phyloP scores from a whole-genome alignment of 495 filamentous ascomycete genomes.

The Talaromyces borbonicus region DNA sequence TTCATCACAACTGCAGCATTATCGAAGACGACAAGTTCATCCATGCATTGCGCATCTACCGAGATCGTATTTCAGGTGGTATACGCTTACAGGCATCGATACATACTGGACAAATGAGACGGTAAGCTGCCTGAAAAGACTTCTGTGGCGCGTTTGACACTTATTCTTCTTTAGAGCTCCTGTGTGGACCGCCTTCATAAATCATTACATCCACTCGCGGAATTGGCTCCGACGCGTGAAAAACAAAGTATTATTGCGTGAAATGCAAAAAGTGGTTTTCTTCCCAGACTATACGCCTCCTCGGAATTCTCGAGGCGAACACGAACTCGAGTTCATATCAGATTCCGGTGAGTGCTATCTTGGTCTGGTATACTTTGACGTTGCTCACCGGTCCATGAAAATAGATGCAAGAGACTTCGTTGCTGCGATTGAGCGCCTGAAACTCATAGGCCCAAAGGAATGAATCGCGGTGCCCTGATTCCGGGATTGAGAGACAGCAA shows the following conservation, averaged over 20 bases:
- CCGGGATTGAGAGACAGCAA: too few relatives aligned
- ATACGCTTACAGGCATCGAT: conserved; percentile 47
- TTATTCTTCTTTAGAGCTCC: conserved; percentile 30
- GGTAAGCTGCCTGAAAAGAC: conserved; percentile 16
- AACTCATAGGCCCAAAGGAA: neutral
- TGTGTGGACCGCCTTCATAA: conserved; percentile 72
- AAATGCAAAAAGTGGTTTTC: conserved; percentile 53
- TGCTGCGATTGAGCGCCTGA: conserved; percentile 16
- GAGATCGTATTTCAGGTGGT: conserved; percentile 53
- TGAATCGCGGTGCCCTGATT: too few relatives aligned
- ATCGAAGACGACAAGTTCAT: conserved; percentile 61
- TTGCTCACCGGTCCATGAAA: neutral
- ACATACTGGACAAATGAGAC: conserved; percentile 29
- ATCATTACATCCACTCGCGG: conserved; percentile 43
- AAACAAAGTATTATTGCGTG: conserved; percentile 46
- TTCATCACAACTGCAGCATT: conserved; percentile 35
- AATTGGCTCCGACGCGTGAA: conserved; percentile 47
- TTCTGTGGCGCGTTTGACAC: neutral
- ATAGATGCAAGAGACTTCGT: conserved; percentile 33
- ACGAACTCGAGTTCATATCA: conserved; percentile 29
- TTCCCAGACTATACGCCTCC: conserved; percentile 45
- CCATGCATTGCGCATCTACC: conserved; percentile 63
- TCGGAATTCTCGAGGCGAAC: conserved; percentile 22
- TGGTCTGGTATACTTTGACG: neutral
- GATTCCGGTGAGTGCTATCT: conserved; percentile 13